Conservation (phyloP, 306 rosid species). For the Cucurbita ficifolia region DNA sequence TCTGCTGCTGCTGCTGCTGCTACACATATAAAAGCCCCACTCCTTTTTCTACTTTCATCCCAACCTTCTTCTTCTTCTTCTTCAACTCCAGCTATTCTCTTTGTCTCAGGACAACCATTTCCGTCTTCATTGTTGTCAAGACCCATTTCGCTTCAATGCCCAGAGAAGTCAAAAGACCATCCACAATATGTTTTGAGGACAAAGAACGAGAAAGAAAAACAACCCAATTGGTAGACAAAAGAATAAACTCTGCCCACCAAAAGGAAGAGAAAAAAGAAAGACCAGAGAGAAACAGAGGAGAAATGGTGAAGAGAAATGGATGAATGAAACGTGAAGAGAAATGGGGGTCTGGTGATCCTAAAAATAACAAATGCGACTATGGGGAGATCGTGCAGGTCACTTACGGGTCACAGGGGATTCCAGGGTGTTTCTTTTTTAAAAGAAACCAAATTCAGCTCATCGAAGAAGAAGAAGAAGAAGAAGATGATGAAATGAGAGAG, state of each 20-base stretch:
- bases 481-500: slow-evolving; percentile 5
- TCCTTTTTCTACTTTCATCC: slow-evolving; percentile 21
- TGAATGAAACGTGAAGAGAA: slow-evolving; percentile 23
- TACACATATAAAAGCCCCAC: slow-evolving; percentile 49
- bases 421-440: slow-evolving; percentile 11
- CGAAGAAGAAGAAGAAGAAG: neutral
- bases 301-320: too few relatives aligned
- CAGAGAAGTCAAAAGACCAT: slow-evolving; percentile 38
- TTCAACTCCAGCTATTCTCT: slow-evolving; percentile 4
- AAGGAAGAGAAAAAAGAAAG: slow-evolving; percentile 11
- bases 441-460: slow-evolving; percentile 1
- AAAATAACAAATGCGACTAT: slow-evolving; percentile 9
- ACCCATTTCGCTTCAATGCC: slow-evolving; percentile 59
- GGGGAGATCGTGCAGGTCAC: slow-evolving; percentile 43
- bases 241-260: slow-evolving; percentile 7
- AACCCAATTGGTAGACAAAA: slow-evolving; percentile 8
- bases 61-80: slow-evolving; percentile 21
- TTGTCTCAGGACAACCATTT: slow-evolving; percentile 7
- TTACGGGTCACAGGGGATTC: slow-evolving; percentile 17
- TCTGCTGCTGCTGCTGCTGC: slow-evolving; percentile 23
- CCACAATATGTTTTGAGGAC: neutral
- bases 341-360: slow-evolving; percentile 72
- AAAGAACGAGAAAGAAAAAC: neutral
- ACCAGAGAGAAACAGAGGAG: neutral
- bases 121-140: slow-evolving; percentile 35